phyloP scores from a whole-genome alignment of 2,329 filamentous ascomycete genomes.

The Parascedosporium putredinis region DNA sequence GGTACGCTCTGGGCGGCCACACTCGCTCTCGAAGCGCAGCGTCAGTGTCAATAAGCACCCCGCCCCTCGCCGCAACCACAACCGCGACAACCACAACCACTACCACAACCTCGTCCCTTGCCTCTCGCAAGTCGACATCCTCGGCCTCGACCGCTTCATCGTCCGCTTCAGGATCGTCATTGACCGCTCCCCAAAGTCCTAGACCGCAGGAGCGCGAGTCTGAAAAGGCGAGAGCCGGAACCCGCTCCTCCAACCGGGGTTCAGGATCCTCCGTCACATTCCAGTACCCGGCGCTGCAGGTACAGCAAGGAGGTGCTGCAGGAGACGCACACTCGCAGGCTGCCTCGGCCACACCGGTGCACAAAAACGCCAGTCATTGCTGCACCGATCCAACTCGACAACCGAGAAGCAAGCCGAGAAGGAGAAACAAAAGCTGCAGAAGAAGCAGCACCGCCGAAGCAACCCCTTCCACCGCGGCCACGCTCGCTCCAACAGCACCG shows the following conservation, averaged over 20 bases:
- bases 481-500: slow-evolving; percentile 2
- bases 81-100: background rate
- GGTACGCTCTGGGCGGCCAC: background rate
- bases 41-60: background rate
- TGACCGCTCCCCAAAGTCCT: background rate
- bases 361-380: background rate
- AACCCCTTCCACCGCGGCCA: slow-evolving; percentile 1
- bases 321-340: background rate
- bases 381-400: slow-evolving; percentile 3
- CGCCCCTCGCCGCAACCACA: too few relatives aligned
- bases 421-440: slow-evolving; percentile 6
- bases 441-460: slow-evolving; percentile 6
- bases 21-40: slow-evolving; percentile 3
- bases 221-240: background rate
- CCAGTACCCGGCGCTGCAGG: background rate
- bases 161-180: background rate
- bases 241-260: background rate
- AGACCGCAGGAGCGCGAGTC: background rate
- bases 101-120: background rate
- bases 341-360: background rate
- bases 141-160: slow-evolving; percentile 1
- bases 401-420: background rate
- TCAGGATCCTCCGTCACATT: background rate
- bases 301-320: background rate
- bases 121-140: slow-evolving; percentile 1